phyloP scores from a whole-genome alignment of 2,329 filamentous ascomycete species.

The Passalora sequoiae region DNA sequence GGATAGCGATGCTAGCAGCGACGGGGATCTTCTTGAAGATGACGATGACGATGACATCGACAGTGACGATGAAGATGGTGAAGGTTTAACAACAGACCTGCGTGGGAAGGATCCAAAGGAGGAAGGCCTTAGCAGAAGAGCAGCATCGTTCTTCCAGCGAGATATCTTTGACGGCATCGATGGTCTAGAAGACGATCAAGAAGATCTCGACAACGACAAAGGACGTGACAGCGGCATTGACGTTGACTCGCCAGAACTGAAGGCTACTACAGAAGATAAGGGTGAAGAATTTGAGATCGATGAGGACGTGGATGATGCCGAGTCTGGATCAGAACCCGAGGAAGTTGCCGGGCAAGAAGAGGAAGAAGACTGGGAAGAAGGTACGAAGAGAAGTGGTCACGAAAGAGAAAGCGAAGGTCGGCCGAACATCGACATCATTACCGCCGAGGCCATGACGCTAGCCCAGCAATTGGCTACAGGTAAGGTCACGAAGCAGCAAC shows the following conservation, averaged over 20 bases:
- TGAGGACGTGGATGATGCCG: slow-evolving; percentile 14
- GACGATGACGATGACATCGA: slow-evolving; percentile 61
- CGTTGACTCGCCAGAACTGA: slow-evolving; percentile 30
- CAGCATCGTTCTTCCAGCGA: slow-evolving; percentile 85
- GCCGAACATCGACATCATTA: slow-evolving; percentile 92
- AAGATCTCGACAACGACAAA: slow-evolving; percentile 36
- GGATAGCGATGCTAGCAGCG: slow-evolving; percentile 41
- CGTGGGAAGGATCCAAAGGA: slow-evolving; percentile 43
- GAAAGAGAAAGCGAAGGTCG: slow-evolving; percentile 46
- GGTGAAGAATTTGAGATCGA: slow-evolving; percentile 17
- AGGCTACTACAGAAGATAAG: slow-evolving; percentile 20
- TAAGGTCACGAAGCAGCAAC: slow-evolving; percentile 69
- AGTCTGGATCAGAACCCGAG: slow-evolving; percentile 28
- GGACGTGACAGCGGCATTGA: slow-evolving; percentile 42
- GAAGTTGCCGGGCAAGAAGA: slow-evolving; percentile 34
- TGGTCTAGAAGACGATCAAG: slow-evolving; percentile 49
- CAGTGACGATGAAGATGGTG: slow-evolving; percentile 41
- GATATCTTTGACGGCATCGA: slow-evolving; percentile 86
- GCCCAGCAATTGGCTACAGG: slow-evolving; percentile 88
- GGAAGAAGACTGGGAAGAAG: slow-evolving; percentile 56
- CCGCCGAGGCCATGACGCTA: slow-evolving; percentile 97
- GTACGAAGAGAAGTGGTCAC: slow-evolving; percentile 48
- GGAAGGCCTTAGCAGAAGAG: slow-evolving; percentile 70
- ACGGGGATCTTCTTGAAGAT: slow-evolving; percentile 48
- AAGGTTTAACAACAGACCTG: slow-evolving; percentile 57